These are phyloP conservation scores for Circinella minor DNA, from an alignment of 371 early-diverging fungal species.

Conservation along the genomic window DNA sequence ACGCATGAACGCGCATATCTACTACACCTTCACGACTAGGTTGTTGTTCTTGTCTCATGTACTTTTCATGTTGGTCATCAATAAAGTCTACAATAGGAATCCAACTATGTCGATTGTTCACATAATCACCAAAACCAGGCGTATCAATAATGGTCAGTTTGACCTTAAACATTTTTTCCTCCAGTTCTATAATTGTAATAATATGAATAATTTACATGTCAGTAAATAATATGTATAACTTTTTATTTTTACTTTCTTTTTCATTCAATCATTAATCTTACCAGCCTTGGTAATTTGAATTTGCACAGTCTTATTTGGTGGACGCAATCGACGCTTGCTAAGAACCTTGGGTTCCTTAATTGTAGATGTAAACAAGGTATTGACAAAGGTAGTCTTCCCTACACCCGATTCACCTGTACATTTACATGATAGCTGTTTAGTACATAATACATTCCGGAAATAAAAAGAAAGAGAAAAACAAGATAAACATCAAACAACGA, in stretches of 20 bases:
- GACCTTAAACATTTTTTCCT: conserved; percentile 78
- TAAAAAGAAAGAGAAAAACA: no score
- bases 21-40: conserved; percentile 79
- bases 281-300: conserved; percentile 84
- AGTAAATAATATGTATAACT: no score
- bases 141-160: conserved; percentile 91
- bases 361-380: conserved; percentile 85
- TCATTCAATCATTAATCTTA: conserved; percentile 6
- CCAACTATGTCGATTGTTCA: conserved; percentile 92
- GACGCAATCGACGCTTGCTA: conserved; percentile 78
- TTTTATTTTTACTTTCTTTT: neutral
- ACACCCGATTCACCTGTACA: conserved; percentile 63
- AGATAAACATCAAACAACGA: neutral
- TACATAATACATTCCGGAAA: no score
- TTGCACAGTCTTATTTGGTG: conserved; percentile 89
- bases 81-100: conserved; percentile 96
- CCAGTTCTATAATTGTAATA: conserved; percentile 29
- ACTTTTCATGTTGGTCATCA: conserved; percentile 93
- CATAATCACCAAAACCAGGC: conserved; percentile 92
- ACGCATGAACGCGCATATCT: conserved; percentile 92
- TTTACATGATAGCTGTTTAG: no score
- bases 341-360: conserved; percentile 89
- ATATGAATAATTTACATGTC: no score
- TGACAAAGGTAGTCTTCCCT: conserved; percentile 92
- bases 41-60: conserved; percentile 85